Evolutionary conservation across 129 eudicot genomes (phyloP), one percentile per base, ranked within the genome.

Genomic region (Ambrosia trifida): DNA sequence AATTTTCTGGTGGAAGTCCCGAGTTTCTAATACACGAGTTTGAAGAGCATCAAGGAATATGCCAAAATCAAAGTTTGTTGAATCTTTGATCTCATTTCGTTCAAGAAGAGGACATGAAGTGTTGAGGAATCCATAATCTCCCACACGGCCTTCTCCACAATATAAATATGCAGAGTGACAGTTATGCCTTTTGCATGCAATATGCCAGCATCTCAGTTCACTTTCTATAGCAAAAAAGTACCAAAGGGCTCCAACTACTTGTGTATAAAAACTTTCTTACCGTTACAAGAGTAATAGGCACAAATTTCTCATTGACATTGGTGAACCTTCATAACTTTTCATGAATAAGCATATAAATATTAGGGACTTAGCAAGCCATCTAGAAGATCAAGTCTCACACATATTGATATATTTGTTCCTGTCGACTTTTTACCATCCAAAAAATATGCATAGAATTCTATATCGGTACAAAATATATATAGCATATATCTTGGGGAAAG

Each of bases 171-270:
- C 12, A 4, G 62, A 5, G 4, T 52, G 16, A 68, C 84, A 81
- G 6, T 57, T 28, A n/a, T 72, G 47, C 20, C 32, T 28, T 32
- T 16, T 7, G 68, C 89, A 86, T 20, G 88, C 84, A n/a, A 28
- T 47, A 46, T 70, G 73, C 98, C 98, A 89, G 75, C 98, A 92
- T 38, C 65, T 76, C 54, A 76, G 70, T 77, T 74, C 28, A 41
- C 95, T 88, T 62, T 89, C 96, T 31, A 89, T 59, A 8, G 95
- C 74, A 44, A 89, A 69, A 73, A 92, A 66, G 79, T 92, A 89
- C 98, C 96, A 92, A 17, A 83, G 45, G 33, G 97, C 95, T 83
- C 95, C 95, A 72, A 85, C 72, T 30, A 85, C 79, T 95, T 90
- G 68, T 33, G 38, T 31, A 38, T 38, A 38, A 28, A 36, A 38